These are phyloP conservation scores for Dendrocalamus latiflorus DNA, from an alignment of 202 grass and related monocot species.

Conservation along the genomic window DNA sequence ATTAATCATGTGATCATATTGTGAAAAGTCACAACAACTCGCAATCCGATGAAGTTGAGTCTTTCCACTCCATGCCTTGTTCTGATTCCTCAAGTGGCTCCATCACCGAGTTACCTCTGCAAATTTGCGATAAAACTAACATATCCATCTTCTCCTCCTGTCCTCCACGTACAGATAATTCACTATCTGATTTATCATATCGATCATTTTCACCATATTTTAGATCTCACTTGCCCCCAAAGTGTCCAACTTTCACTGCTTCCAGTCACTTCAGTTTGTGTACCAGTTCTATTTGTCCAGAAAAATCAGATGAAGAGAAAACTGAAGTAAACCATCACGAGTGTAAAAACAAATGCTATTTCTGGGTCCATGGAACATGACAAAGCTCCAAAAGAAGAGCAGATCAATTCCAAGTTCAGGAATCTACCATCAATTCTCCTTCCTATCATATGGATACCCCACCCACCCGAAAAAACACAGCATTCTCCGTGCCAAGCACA, in stretches of 20 bases:
- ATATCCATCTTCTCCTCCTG: background rate
- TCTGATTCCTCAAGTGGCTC: conserved; percentile 34
- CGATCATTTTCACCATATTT: conserved; percentile 46
- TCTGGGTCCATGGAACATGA: background rate
- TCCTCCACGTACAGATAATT: background rate
- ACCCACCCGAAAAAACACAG: background rate
- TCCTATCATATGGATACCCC: background rate
- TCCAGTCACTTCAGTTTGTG: background rate
- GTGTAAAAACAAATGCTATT: background rate
- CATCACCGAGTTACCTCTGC: conserved; percentile 5
- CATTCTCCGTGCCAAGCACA: background rate
- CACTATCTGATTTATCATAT: conserved; percentile 39
- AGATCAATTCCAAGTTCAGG: background rate
- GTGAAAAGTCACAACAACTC: background rate
- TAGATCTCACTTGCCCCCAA: conserved; percentile 16
- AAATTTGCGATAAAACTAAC: background rate
- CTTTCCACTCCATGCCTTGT: conserved; percentile 44
- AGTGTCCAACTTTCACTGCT: background rate
- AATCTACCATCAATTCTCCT: background rate
- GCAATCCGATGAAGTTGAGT: conserved; percentile 35
- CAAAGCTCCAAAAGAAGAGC: background rate
- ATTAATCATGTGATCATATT: conserved; percentile 6
- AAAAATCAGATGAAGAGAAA: background rate
- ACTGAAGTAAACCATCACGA: background rate
- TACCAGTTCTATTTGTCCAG: background rate